A percentile compares a stretch with the other conserved stretches of the same genome.
Evolutionary conservation across 2,329 filamentous ascomycete species (phyloP).

Genomic region (Massarina eburnea): DNA sequence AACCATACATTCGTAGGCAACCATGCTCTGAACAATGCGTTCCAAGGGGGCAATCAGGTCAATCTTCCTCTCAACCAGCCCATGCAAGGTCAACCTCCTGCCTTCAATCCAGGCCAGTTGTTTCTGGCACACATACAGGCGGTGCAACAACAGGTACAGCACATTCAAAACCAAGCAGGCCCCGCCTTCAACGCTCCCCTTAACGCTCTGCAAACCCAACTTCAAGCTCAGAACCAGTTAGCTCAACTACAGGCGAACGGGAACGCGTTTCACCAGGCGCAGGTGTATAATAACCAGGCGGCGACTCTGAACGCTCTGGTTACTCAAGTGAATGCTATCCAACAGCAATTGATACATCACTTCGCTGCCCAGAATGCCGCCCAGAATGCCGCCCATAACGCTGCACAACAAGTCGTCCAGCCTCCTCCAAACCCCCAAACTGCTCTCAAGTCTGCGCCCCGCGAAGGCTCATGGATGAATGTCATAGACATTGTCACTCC

Average conservation of each 20-base stretch:
- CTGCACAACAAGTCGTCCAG: neutral
- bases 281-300: too few relatives aligned
- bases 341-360: conserved; percentile 2
- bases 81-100: neutral
- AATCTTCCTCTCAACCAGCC: too few relatives aligned
- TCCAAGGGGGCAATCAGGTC: too few relatives aligned
- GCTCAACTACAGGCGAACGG: too few relatives aligned
- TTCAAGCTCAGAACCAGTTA: conserved; percentile 16
- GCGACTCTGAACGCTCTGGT: neutral
- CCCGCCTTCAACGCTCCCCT: conserved; percentile 7
- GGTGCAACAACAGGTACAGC: conserved; percentile 21
- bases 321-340: conserved; percentile 6
- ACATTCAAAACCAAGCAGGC: conserved; percentile 19
- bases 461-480: conserved; percentile 53
- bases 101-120: conserved; percentile 3
- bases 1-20: too few relatives aligned
- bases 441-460: conserved; percentile 39
- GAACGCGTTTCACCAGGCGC: too few relatives aligned
- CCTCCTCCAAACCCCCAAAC: conserved; percentile 11
- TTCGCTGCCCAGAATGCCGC: neutral
- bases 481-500: conserved; percentile 55
- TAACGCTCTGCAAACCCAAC: conserved; percentile 7
- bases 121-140: conserved; percentile 7
- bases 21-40: too few relatives aligned
- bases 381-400: neutral